Evolutionary conservation across 306 rosid species (phyloP), one percentile per base, ranked within the genome.

Genomic region (Malus asiatica): DNA sequence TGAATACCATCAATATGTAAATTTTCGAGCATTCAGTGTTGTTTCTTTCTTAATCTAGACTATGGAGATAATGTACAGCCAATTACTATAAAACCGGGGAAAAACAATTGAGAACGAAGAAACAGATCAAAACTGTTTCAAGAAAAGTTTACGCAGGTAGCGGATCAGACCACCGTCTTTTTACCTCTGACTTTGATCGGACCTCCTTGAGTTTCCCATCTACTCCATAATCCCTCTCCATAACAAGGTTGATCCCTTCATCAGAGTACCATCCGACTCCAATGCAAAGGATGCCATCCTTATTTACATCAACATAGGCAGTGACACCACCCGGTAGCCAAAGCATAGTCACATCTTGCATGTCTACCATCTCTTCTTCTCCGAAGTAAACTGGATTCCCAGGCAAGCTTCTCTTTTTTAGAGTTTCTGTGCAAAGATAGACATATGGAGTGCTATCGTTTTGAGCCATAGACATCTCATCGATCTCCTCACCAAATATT

Each of bases 261-360:
- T 89, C 91, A 1, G 98, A 92, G 82, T 92, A 92, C 97, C 98
- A 95, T 35, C 97, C 96, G 66, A 89, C 93, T 68, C 98, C 98
- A 69, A 95, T 84, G 70, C 98, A 92, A 58, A 95, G 97, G 78
- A 83, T 66, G 38, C 97, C 98, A 58, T 95, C 97, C 62, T 87
- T 85, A 40, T 81, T 85, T 51, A 92, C 80, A 52, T 95, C 96
- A 22, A 92, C 97, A 78, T 90, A 92, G 77, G 87, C 87, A 1
- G 96, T 92, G 32, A 92, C 86, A 1, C 97, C 98, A 0, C 98
- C 97, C 0, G 98, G 97, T 77, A 92, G 96, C 98, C 98, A 94
- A 71, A 94, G 83, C 84, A 92, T 76, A 20, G 94, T 83, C 55
- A 81, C 90, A 51, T 90, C 97, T 75, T 91, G 97, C 87, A 86